Percentiles rank a stretch among this genome's conserved stretches.
Conservation (phyloP, 2,329 filamentous ascomycete genomes). For the Chrysoporthe puriensis region DNA sequence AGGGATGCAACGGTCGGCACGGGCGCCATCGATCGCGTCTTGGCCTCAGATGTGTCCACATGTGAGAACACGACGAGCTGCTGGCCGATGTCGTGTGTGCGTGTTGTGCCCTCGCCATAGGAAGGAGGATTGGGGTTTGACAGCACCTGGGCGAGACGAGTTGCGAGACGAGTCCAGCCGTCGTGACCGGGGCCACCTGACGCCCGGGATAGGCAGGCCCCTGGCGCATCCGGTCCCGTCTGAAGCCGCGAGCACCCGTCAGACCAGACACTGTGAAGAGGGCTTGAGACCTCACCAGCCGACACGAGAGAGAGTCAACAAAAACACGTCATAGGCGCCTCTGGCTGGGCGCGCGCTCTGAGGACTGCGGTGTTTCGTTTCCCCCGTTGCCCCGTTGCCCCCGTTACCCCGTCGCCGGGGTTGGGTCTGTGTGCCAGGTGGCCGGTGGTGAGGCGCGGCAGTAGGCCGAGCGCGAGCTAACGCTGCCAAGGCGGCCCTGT, state of each 20-base stretch:
- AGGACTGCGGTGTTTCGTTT: conserved; percentile 25
- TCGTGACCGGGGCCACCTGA: not conserved
- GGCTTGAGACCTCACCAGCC: not conserved
- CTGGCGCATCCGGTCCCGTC: conserved; percentile 11
- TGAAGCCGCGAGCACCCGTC: conserved; percentile 14
- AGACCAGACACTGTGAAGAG: conserved; percentile 5
- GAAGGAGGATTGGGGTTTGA: conserved; percentile 1
- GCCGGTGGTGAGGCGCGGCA: conserved; percentile 10
- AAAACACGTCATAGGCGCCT: conserved; percentile 18
- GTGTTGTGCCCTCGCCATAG: not conserved
- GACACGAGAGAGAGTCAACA: conserved; percentile 9
- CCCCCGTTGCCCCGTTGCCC: conserved; percentile 1
- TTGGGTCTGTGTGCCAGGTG: not conserved
- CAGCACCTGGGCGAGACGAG: not conserved
- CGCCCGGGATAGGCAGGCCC: not conserved
- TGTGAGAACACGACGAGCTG: not conserved
- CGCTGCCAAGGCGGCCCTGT: not conserved
- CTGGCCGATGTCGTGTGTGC: not conserved
- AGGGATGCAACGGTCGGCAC: not conserved
- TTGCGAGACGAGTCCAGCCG: not conserved
- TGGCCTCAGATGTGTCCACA: not conserved
- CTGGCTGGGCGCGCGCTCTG: conserved; percentile 10
- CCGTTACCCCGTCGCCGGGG: not conserved
- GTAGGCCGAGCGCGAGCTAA: conserved; percentile 9
- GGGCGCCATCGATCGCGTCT: not conserved